These are phyloP conservation scores for Colletotrichum liriopes DNA, from an alignment of 2,329 filamentous ascomycete genomes.

Conservation along the genomic window DNA sequence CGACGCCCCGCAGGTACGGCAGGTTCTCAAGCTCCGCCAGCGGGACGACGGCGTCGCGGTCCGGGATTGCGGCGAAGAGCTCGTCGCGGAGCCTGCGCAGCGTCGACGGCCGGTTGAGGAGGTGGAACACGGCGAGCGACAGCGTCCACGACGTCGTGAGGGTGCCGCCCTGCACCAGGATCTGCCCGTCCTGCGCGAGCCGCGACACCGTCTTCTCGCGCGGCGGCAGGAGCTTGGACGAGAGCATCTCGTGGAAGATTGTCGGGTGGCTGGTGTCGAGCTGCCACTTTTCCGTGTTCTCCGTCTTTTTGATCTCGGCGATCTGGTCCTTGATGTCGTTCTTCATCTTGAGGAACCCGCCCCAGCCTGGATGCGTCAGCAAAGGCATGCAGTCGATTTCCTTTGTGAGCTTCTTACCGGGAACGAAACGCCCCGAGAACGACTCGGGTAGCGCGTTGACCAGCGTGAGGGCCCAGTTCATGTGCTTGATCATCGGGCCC, in stretches of 20 bases:
- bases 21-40: constrained; percentile 53
- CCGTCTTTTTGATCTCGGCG: constrained; percentile 52
- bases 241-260: constrained; percentile 55
- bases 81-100: constrained; percentile 54
- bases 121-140: constrained; percentile 54
- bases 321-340: constrained; percentile 56
- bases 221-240: constrained; percentile 51
- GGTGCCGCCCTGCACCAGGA: constrained; percentile 57
- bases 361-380: constrained; percentile 51
- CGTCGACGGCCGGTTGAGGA: constrained; percentile 51
- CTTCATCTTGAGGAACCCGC: constrained; percentile 57
- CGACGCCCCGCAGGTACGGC: constrained; percentile 65
- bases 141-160: constrained; percentile 58
- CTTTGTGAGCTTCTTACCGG: constrained; percentile 44
- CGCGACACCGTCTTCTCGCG: constrained; percentile 53
- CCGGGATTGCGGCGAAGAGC: constrained; percentile 53
- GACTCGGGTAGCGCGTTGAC: constrained; percentile 55
- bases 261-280: constrained; percentile 54
- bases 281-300: constrained; percentile 53
- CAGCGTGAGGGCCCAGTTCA: constrained; percentile 53
- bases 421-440: constrained; percentile 53
- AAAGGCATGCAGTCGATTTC: neutral
- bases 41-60: constrained; percentile 48
- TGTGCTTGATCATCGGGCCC: constrained; percentile 55
- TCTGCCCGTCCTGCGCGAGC: constrained; percentile 57